Base-by-base conservation (phyloP, 2,329 filamentous ascomycete genomes). In the Thielaviopsis euricoi region DNA sequence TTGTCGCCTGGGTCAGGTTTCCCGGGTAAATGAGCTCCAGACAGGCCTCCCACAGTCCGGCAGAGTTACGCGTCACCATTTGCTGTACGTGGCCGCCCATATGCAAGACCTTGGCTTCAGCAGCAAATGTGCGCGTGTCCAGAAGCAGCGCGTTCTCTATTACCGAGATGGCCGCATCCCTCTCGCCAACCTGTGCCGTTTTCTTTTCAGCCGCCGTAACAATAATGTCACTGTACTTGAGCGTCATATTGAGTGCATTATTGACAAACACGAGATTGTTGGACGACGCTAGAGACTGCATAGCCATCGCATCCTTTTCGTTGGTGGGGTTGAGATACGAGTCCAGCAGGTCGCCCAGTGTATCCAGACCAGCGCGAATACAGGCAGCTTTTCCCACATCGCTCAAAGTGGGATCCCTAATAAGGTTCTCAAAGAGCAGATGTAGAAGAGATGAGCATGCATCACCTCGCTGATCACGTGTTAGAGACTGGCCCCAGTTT, bases 381-480 rank as follows among this genome's bases (percentile, higher is more conserved):
- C 83, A 85, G 21, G 79, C 78, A 1, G 78, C 74, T 63, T 79
- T 76, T 6, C 82, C 81, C 54, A 77, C 73, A 33, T 76, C 71
- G 0, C 82, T 77, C 56, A 81, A 79, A 13, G 66, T 69, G 1
- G 73, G 67, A 37, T 80, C 76, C 61, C 80, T 71, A 13, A 74
- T 81, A 22, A 85, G 76, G 6, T 78, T 79, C 58, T 81, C 78
- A 49, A 96, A 79, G 10, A 95, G 77, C 57, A 89, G 83, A 61
- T 85, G 79, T 46, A 88, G 77, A 49, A 96, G 73, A n/a, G 85
- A 81, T 61, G 89, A 82, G 67, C 89, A 90, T 7, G 87, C 85
- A 63, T 90, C 85, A 19, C 86, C 83, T 60, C 89, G 81, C 65
- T 89, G 87, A 58, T 83, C 80, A 5, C 83, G 77, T 60, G 84